These are phyloP conservation scores for Tripidium arundinaceum DNA, from an alignment of 202 grass and related monocot species.

Conservation along the genomic window DNA sequence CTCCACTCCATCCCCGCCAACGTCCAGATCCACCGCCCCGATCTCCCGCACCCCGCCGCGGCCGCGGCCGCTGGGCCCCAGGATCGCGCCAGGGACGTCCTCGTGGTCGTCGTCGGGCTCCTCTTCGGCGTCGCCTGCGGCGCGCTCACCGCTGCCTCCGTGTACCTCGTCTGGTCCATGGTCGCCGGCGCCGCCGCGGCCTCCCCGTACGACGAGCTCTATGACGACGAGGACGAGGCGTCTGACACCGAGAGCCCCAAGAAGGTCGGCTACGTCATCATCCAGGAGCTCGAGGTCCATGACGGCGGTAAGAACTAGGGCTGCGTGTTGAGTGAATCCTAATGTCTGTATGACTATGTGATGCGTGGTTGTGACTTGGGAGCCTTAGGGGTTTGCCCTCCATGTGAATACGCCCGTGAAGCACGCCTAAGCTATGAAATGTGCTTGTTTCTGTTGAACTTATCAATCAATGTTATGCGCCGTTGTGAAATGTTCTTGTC, in stretches of 20 bases:
- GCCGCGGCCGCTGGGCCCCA: slow-evolving; percentile 32
- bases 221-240: slow-evolving; percentile 44
- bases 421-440: not conserved
- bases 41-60: slow-evolving; percentile 30
- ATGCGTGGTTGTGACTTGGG: slow-evolving; percentile 2
- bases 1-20: slow-evolving; percentile 45
- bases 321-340: not conserved
- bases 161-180: slow-evolving; percentile 64
- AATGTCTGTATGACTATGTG: slow-evolving; percentile 1
- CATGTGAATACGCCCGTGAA: slow-evolving; percentile 34
- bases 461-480: not conserved
- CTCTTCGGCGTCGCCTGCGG: slow-evolving; percentile 73
- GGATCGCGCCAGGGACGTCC: slow-evolving; percentile 56
- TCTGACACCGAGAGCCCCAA: slow-evolving; percentile 54
- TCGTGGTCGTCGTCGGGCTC: slow-evolving; percentile 56
- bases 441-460: slow-evolving; percentile 29
- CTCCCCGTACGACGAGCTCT: slow-evolving; percentile 42
- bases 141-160: slow-evolving; percentile 59
- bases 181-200: slow-evolving; percentile 33
- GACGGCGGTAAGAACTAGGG: slow-evolving; percentile 63
- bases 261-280: slow-evolving; percentile 63
- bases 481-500: slow-evolving; percentile 11
- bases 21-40: slow-evolving; percentile 37
- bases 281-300: slow-evolving; percentile 42
- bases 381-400: slow-evolving; percentile 6